Base-by-base conservation (phyloP, 371 early-diverging fungal genomes). In the Mucor plumbeus region DNA sequence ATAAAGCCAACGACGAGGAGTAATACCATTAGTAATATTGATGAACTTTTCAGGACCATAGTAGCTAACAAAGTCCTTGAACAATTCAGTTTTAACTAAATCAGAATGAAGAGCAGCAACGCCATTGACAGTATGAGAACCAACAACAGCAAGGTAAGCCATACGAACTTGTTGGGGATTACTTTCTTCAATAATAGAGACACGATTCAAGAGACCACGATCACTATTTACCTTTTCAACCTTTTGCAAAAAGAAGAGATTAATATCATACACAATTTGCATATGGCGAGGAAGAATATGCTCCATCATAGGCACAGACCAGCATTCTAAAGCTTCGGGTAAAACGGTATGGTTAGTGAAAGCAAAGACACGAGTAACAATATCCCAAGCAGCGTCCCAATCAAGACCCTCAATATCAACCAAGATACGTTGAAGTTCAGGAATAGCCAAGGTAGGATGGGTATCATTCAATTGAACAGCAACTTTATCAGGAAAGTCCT, bases 281-380 rank as follows among this genome's bases (percentile, higher is more conserved):
- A 97, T 88, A 76, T 95, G 95, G 63, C 97, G 89, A 35, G 97
- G 97, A 63, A 97, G 78, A 34, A 97, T 84, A 69, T 95, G 89
- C 74, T 88, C 84, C 68, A 97, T 75, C 86, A 96, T 89, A 13
- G 95, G 94, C 44, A 96, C 95, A 9, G 96, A 86, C 97, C 97
- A 97, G 70, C 89, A 88, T 82, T 97, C 97, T 79, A 97, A 84
- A 31, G 97, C 97, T 79, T 97, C 97, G 48, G 97, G 97, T 47
- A 97, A 86, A n/a, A 97, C 94, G 0, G 97, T 97, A 83, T 97
- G 97, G 85, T 97, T 97, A 71, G 97, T 97, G 73, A 95, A 97
- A n/a, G 94, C 92, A 81, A 93, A 97, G 0, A 90, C 89, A 64
- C 84, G 86, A 41, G 91, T 94, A 17, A 92, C 93, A 68, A 94